A percentile compares a stretch with the other conserved stretches of the same genome.
phyloP scores from a whole-genome alignment of 2,329 filamentous ascomycete species.

The Cephalotrichum gorgonifer region DNA sequence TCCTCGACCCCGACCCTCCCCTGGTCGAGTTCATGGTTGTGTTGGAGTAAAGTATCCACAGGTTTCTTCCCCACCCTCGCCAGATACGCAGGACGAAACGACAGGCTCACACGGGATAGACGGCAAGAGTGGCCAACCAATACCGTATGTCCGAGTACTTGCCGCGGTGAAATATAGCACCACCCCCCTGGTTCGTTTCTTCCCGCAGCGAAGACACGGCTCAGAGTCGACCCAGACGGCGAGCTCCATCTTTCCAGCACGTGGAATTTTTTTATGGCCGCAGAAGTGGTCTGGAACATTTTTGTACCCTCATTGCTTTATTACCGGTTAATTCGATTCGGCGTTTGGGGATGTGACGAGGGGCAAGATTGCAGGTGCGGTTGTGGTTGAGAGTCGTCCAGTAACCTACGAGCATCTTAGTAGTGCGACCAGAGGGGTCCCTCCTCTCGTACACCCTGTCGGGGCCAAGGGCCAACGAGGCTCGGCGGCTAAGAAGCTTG shows the following conservation, averaged over 20 bases:
- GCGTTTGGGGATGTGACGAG: background rate
- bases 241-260: background rate
- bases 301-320: no score
- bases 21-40: background rate
- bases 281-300: background rate
- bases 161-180: background rate
- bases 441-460: background rate
- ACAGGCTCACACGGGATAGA: background rate
- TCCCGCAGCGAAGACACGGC: background rate
- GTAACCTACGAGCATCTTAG: no score
- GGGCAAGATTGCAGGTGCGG: no score
- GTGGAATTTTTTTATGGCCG: background rate
- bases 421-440: no score
- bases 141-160: background rate
- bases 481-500: slow-evolving; percentile 4
- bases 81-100: background rate
- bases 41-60: background rate
- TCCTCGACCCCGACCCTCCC: no score
- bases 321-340: no score
- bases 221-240: background rate
- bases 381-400: no score
- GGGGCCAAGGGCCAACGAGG: slow-evolving; percentile 1
- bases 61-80: background rate
- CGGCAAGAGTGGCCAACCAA: background rate
- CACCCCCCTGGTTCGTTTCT: background rate